Conservation (phyloP, 208 protist species). For the Leishmania braziliensis region DNA sequence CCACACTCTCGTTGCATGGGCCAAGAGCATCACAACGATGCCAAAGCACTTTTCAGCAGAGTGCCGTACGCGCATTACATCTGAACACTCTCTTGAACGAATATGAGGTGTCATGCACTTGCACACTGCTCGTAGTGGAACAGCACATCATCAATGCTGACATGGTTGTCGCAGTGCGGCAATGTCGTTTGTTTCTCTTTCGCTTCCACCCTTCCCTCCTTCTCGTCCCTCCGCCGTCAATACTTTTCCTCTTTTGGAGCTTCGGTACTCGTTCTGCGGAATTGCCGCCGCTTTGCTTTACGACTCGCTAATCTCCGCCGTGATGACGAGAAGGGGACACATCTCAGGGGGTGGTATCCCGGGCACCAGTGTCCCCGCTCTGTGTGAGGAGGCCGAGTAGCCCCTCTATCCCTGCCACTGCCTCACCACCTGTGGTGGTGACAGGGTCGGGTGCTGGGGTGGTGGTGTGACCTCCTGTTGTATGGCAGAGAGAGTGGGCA, state of each 20-base stretch:
- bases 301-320: not conserved
- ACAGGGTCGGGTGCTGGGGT: not conserved
- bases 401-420: not conserved
- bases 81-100: not conserved
- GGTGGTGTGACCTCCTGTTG: not conserved
- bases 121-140: not conserved
- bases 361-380: not conserved
- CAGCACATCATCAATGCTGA: not conserved
- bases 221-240: not conserved
- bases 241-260: not conserved
- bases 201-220: not conserved
- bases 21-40: not conserved
- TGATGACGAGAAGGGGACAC: not conserved
- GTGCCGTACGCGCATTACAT: not conserved
- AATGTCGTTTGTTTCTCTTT: not conserved
- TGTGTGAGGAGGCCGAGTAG: not conserved
- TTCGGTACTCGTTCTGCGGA: not conserved
- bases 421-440: not conserved
- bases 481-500: not conserved
- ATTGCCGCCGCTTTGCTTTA: not conserved
- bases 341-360: not conserved
- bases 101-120: not conserved
- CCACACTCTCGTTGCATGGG: not conserved
- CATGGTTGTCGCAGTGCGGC: not conserved
- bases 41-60: not conserved